Base-by-base conservation (phyloP, 345 rosid genomes). In the Euphorbia tirucalli region DNA sequence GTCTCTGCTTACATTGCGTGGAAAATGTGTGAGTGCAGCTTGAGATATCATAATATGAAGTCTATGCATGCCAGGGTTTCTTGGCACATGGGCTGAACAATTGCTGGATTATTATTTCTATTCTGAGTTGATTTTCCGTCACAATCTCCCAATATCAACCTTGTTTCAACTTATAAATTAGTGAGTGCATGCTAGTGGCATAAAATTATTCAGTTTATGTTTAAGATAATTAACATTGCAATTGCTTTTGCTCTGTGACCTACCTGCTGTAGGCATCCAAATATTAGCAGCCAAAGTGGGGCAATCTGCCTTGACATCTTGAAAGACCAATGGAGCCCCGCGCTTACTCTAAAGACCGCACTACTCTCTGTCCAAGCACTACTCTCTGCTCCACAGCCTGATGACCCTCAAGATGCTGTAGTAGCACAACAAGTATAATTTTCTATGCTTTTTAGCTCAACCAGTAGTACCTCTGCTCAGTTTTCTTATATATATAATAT, bases 301-400 rank as follows among this genome's bases (percentile, higher is more conserved):
- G 99, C 98, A 28, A 96, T 93, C 68, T 96, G 99, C 84, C 84
- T 96, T 79, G 99, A 96, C 86, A 82, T 96, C 79, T 81, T 96
- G 87, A 93, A 93, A 83, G 99, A 93, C 68, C 99, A 96, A 50
- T 96, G 99, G 99, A 96, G 99, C 83, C 99, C 99, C 5, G 99
- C 99, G 56, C 93, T 96, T 65, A 96, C 99, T 63, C 71, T 96
- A 71, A 96, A 96, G 87, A 96, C 99, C 4, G 98, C 99, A 21
- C 97, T 96, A 73, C 94, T 93, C 72, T 96, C 99, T 46, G 69
- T 96, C 71, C 98, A 96, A 82, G 99, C 99, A 41, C 80, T 96
- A 57, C 88, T 96, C 21, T 91, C 99, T 73, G 87, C 98, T 52
- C 98, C 99, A 52, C 88, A 90, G 77, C 97, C 99, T 15, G 92